Conservation (phyloP, 2,329 filamentous ascomycete species). For the Tympanopsis confertula region DNA sequence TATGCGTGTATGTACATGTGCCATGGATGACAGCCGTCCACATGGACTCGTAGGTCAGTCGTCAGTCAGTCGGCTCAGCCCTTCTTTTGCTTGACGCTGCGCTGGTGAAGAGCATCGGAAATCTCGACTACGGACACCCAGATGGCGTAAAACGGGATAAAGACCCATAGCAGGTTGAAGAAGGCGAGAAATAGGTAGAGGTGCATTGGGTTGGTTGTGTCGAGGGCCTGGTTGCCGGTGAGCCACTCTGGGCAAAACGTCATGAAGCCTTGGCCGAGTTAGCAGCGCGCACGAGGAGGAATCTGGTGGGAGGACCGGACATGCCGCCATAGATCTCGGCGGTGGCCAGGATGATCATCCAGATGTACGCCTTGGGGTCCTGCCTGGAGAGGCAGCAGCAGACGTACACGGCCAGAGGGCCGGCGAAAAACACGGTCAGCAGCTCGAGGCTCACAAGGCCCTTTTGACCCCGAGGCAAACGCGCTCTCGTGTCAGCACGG, state of each 20-base stretch:
- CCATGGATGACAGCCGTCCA: too few species aligned
- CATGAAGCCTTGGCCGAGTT: slow-evolving; percentile 43
- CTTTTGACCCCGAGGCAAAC: slow-evolving; percentile 11
- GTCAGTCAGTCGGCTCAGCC: too few species aligned
- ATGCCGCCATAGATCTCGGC: slow-evolving; percentile 54
- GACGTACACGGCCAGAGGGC: slow-evolving; percentile 45
- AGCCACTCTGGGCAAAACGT: slow-evolving; percentile 63
- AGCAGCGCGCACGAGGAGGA: neutral
- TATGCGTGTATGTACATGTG: too few species aligned
- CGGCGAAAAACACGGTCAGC: slow-evolving; percentile 51
- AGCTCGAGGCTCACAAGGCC: slow-evolving; percentile 54
- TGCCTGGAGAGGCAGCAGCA: slow-evolving; percentile 47
- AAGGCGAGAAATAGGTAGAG: slow-evolving; percentile 57
- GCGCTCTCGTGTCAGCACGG: slow-evolving; percentile 2
- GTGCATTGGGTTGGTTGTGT: slow-evolving; percentile 58
- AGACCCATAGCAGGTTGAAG: slow-evolving; percentile 60
- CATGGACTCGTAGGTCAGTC: too few species aligned
- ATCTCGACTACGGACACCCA: slow-evolving; percentile 44
- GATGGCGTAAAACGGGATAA: slow-evolving; percentile 47
- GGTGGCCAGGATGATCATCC: slow-evolving; percentile 54
- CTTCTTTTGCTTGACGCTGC: too few species aligned
- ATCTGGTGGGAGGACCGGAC: slow-evolving; percentile 7
- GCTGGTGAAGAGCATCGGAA: slow-evolving; percentile 32
- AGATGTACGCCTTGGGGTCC: slow-evolving; percentile 41
- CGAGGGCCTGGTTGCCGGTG: slow-evolving; percentile 46